Base-by-base conservation (phyloP, 2,329 filamentous ascomycete species). In the Pleurostoma richardsiae region DNA sequence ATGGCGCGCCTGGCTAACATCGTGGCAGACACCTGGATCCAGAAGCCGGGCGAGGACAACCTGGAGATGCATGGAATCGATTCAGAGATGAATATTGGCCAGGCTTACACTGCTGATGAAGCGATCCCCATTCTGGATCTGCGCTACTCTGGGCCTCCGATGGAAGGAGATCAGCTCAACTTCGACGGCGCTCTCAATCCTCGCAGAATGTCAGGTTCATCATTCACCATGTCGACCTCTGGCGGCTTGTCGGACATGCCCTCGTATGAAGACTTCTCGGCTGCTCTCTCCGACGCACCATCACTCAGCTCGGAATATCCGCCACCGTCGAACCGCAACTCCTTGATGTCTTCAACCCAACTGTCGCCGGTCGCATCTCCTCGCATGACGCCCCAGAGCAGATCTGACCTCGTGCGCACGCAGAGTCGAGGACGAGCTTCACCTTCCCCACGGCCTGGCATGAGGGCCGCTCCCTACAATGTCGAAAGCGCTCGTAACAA, bases 291-390 rank as follows among this genome's bases (percentile, higher is more conserved):
- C 6, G 84, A 88, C 53, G 80, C 82, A 36, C 78, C 82, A 30
- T 85, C 83, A 10, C 85, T 85, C 63, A 72, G 68, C 53, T 82
- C 81, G 6, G 82, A 85, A 56, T 87, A 85, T 59, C 83, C 85
- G 40, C 76, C 80, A 10, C 77, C 76, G 51, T 85, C 82, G 30
- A 85, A 85, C 64, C 71, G 80, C 48, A 87, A 81, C 61, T 86
- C 82, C n/a, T 65, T 86, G 52, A 85, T 86, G 69, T 82, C 82
- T 30, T 82, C 83, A 29, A 86, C 80, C 7, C 82, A 88, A 50
- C 67, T 90, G 29, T 90, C 86, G 2, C 86, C 87, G 3, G 81
- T 88, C 26, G 79, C 83, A 4, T 90, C 86, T 27, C 86, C 86
- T 38, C 74, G 80, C 46, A 77, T 85, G 76, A 76, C 81, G 45